A percentile compares a stretch with the other conserved stretches of the same genome.
Conservation (phyloP, 2,329 filamentous ascomycete species). For the Fragosphaeria purpurea region DNA sequence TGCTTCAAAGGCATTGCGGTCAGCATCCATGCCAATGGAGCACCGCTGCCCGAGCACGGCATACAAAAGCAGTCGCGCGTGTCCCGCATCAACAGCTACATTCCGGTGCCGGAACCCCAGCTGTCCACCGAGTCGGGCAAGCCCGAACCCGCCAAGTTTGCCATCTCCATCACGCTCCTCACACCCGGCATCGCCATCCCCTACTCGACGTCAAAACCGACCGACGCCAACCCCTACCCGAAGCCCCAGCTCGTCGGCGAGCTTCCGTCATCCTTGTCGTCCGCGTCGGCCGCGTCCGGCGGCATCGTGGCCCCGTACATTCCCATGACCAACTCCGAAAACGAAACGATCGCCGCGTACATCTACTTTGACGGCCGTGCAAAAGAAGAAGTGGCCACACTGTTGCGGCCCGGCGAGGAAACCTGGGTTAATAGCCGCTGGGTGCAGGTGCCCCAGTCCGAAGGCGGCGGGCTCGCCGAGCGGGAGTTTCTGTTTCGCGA, state of each 20-base stretch:
- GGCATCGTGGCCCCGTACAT: constrained; percentile 73
- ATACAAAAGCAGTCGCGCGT: constrained; percentile 88
- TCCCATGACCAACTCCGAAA: constrained; percentile 81
- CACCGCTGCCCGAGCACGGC: constrained; percentile 84
- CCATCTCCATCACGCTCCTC: constrained; percentile 92
- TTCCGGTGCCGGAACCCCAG: constrained; percentile 84
- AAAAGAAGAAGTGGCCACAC: constrained; percentile 94
- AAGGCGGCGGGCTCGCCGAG: constrained; percentile 90
- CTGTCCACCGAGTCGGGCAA: constrained; percentile 61
- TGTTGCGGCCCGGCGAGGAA: constrained; percentile 86
- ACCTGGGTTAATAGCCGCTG: constrained; percentile 98
- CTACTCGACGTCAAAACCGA: constrained; percentile 81
- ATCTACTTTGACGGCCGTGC: constrained; percentile 95
- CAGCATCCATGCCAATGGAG: constrained; percentile 75
- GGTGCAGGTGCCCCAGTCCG: constrained; percentile 85
- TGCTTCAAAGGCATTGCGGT: constrained; percentile 99
- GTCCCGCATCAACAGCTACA: constrained; percentile 92
- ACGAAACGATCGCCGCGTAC: constrained; percentile 93
- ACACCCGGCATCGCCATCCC: constrained; percentile 82
- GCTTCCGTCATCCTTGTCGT: constrained; percentile 30
- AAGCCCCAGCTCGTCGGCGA: constrained; percentile 48
- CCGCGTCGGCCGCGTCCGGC: constrained; percentile 34
- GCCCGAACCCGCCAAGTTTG: constrained; percentile 89
- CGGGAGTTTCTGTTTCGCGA: constrained; percentile 95
- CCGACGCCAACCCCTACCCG: constrained; percentile 65